These are phyloP conservation scores for Polyrhizophydium stewartii DNA, from an alignment of 371 early-diverging fungal genomes.

Conservation along the genomic window DNA sequence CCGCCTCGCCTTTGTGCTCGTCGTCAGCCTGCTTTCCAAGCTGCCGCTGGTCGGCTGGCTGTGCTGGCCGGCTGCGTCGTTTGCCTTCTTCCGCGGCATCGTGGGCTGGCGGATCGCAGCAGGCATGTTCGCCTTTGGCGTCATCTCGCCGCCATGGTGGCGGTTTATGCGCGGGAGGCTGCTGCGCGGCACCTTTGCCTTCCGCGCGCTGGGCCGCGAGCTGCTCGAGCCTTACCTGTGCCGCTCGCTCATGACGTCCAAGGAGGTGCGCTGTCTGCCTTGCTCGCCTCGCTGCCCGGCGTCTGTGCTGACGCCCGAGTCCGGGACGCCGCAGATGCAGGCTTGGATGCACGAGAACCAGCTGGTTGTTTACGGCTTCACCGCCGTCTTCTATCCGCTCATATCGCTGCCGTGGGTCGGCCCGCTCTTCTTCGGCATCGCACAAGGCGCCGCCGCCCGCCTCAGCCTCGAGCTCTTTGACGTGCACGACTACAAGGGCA, in stretches of 20 bases:
- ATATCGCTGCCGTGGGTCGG: slow-evolving; percentile 21
- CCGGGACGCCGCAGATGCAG: slow-evolving; percentile 16
- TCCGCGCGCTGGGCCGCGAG: slow-evolving; percentile 27
- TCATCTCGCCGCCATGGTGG: slow-evolving; percentile 24
- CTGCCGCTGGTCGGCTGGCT: slow-evolving; percentile 21
- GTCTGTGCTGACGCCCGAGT: too few species aligned
- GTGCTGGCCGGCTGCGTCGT: slow-evolving; percentile 26
- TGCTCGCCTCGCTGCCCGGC: not conserved
- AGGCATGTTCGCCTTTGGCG: slow-evolving; percentile 10
- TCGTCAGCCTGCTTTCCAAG: slow-evolving; percentile 9
- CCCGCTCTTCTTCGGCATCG: slow-evolving; percentile 26
- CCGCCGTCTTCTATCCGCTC: slow-evolving; percentile 19
- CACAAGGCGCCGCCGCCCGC: slow-evolving; percentile 21
- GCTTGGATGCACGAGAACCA: slow-evolving; percentile 22
- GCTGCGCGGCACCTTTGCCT: slow-evolving; percentile 11
- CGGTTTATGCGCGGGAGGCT: slow-evolving; percentile 21
- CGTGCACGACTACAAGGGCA: not conserved
- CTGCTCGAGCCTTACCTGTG: slow-evolving; percentile 32
- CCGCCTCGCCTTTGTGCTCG: slow-evolving; percentile 11
- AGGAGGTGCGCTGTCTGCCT: slow-evolving; percentile 5
- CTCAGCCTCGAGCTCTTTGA: slow-evolving; percentile 28
- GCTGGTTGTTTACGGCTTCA: slow-evolving; percentile 23
- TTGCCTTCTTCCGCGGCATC: slow-evolving; percentile 15
- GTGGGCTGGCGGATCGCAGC: slow-evolving; percentile 19
- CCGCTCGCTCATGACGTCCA: slow-evolving; percentile 21